Base-by-base conservation (phyloP, 140 eudicot genomes). In the Bidens hawaiensis region DNA sequence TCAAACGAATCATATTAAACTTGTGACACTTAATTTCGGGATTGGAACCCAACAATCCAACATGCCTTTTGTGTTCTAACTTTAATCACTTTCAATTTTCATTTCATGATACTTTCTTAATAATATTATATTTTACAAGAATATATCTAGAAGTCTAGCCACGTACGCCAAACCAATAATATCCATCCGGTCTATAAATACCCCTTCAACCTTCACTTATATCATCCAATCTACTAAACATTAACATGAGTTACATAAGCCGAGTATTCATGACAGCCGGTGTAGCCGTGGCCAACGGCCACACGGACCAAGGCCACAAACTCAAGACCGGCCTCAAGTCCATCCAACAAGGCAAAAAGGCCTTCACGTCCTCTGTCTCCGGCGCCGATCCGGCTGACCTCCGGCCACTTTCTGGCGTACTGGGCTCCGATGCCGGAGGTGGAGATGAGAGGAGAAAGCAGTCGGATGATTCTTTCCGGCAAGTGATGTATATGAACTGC, bases 401-500 rank as follows among this genome's bases (percentile, higher is more conserved):
- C 65, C 80, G 91, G 45, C 84, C 82, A 9, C 15, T 80, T 9
- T 72, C 78, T 26, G 54, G 77, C 69, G 66, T 54, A 21, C 21
- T 47, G 10, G 77, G 70, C 15, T 76, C 86, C 49, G 80, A 58
- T 4, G 46, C 42, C 6, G 69, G 56, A 21, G 64, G 43, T 27
- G 75, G 75, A 30, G 78, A 71, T 2, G 75, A 72, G 6, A 60
- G 50, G 19, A 62, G 51, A 36, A 72, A 49, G 2, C 76, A 75
- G 3, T 26, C 85, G 12, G 95, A 82, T 41, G 95, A 85, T 24
- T 79, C 89, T 36, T 75, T 85, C 73, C 79, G 77, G 53, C 82
- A 82, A 38, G 94, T 74, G 66, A 82, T 85, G 89, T 82, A 85
- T 72, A 16, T 85, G 68, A 85, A 60, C 82, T 82, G 89, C 81